Percentiles rank a stretch among this genome's conserved stretches.
These are phyloP conservation scores for Neopestalotiopsis sp. DNA, from an alignment of 2,329 filamentous ascomycete species.

Conservation along the genomic window DNA sequence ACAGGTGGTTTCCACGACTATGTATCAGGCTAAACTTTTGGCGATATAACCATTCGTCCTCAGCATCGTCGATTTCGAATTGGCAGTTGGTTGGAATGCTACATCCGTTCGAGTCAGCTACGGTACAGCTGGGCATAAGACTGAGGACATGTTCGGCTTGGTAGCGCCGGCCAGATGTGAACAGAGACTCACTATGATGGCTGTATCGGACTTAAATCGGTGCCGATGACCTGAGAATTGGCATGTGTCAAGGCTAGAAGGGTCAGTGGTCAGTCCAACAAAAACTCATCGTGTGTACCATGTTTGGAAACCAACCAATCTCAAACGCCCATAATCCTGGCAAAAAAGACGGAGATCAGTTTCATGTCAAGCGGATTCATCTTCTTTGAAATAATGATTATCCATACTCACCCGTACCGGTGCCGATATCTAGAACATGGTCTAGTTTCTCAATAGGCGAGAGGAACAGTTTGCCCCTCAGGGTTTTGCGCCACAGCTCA, in stretches of 20 bases:
- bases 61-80: slow-evolving; percentile 24
- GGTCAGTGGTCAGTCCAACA: neutral
- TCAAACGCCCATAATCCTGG: slow-evolving; percentile 21
- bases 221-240: slow-evolving; percentile 20
- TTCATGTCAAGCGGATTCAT: neutral
- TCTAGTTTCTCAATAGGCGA: slow-evolving; percentile 20
- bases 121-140: neutral
- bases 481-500: slow-evolving; percentile 19
- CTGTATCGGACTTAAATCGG: slow-evolving; percentile 23
- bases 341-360: neutral
- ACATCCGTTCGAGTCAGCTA: neutral
- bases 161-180: neutral
- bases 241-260: slow-evolving; percentile 17
- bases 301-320: slow-evolving; percentile 17
- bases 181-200: slow-evolving; percentile 16
- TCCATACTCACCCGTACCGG: slow-evolving; percentile 20
- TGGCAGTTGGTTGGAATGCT: slow-evolving; percentile 22
- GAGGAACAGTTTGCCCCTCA: slow-evolving; percentile 18
- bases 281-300: neutral
- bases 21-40: slow-evolving; percentile 24
- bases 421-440: slow-evolving; percentile 22
- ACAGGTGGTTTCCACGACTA: slow-evolving; percentile 9
- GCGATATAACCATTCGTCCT: slow-evolving; percentile 23
- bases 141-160: neutral
- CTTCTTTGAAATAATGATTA: neutral